These are phyloP conservation scores for Blastobotrys ciferrii DNA, from an alignment of 1,139 yeast species.

Conservation along the genomic window DNA sequence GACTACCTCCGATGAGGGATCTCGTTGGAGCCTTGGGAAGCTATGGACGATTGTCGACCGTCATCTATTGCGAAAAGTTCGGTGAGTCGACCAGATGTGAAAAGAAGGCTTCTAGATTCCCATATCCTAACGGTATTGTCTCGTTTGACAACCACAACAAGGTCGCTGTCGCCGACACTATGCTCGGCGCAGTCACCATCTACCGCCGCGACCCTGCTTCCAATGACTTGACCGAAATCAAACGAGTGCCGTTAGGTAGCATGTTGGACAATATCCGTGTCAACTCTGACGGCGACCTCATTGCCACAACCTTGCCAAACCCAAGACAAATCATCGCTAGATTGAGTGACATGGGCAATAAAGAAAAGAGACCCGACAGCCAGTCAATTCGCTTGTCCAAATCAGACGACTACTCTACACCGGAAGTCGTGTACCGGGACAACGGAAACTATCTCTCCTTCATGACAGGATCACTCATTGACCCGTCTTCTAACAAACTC, in stretches of 20 bases:
- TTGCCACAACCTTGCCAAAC: conserved; percentile 21
- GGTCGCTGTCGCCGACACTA: conserved; percentile 18
- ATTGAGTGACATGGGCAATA: conserved; percentile 11
- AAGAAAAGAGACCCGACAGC: conserved; percentile 8
- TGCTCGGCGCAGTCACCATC: conserved; percentile 16
- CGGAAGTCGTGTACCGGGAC: conserved; percentile 8
- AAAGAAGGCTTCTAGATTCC: conserved; percentile 12
- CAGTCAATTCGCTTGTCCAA: conserved; percentile 11
- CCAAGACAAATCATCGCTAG: conserved; percentile 9
- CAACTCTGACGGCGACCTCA: conserved; percentile 21
- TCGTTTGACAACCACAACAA: conserved; percentile 12
- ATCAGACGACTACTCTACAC: conserved; percentile 3
- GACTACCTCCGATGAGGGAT: conserved; percentile 7
- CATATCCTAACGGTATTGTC: conserved; percentile 21
- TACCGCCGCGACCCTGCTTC: conserved; percentile 13
- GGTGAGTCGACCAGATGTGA: conserved; percentile 13
- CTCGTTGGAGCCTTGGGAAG: conserved; percentile 16
- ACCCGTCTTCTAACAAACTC: conserved; percentile 12
- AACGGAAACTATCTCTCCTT: conserved; percentile 6
- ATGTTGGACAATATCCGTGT: conserved; percentile 21
- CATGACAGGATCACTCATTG: conserved; percentile 4
- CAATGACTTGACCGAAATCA: conserved; percentile 8
- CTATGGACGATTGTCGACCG: conserved; percentile 14
- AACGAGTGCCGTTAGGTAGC: conserved; percentile 12
- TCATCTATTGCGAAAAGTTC: conserved; percentile 3